Evolutionary conservation across 2,329 filamentous ascomycete species (phyloP).

Genomic region (Hypomyces perniciosus): DNA sequence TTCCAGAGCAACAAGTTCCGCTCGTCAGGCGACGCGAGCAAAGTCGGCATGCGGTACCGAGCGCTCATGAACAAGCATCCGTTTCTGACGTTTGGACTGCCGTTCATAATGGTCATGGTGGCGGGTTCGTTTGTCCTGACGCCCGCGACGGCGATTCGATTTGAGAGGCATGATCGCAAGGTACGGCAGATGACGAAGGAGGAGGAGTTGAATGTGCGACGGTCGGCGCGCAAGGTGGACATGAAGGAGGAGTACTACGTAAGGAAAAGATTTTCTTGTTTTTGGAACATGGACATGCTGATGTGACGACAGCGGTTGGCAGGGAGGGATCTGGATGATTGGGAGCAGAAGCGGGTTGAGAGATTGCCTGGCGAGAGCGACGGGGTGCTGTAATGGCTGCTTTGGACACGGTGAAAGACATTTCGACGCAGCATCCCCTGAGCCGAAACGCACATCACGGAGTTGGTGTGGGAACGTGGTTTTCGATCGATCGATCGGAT

Average conservation of each 20-base stretch:
- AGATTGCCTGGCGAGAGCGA: slow-evolving; percentile 85
- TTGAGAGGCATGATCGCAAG: slow-evolving; percentile 87
- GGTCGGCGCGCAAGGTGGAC: slow-evolving; percentile 63
- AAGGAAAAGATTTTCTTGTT: slow-evolving; percentile 31
- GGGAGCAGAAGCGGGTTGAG: slow-evolving; percentile 95
- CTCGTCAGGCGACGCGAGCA: slow-evolving; percentile 57
- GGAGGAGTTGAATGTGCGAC: slow-evolving; percentile 77
- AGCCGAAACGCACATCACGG: neutral
- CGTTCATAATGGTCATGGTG: slow-evolving; percentile 85
- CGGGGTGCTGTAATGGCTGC: slow-evolving; percentile 55
- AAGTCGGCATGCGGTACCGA: slow-evolving; percentile 72
- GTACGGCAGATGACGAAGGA: slow-evolving; percentile 79
- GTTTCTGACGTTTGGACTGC: slow-evolving; percentile 88
- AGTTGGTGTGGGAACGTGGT: neutral
- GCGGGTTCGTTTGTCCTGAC: slow-evolving; percentile 91
- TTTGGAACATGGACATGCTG: neutral
- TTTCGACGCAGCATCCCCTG: neutral
- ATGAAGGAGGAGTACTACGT: slow-evolving; percentile 86
- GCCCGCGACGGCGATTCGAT: slow-evolving; percentile 85
- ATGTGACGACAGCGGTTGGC: slow-evolving; percentile 25
- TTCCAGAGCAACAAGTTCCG: slow-evolving; percentile 70
- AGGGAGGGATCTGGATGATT: slow-evolving; percentile 90
- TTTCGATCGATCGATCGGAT: too few species aligned
- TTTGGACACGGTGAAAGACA: too few species aligned
- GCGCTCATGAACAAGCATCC: slow-evolving; percentile 68